Base-by-base conservation (phyloP, 2,329 filamentous ascomycete genomes). In the Dendrostoma leiphaemia region DNA sequence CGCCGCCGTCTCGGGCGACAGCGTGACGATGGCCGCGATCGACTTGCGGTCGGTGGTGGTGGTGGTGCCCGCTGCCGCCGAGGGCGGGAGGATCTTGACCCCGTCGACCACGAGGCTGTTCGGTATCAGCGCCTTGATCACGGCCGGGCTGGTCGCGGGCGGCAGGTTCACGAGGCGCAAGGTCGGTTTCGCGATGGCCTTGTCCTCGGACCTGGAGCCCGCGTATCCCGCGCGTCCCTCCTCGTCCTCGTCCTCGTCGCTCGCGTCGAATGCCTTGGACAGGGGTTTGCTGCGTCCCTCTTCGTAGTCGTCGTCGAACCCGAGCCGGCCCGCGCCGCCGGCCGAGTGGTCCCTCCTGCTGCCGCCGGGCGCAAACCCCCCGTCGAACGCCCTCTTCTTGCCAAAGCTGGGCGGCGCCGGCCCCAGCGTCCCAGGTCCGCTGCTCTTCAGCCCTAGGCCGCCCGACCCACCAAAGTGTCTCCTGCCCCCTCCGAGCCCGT, bases 1-100 rank as follows among this genome's bases (percentile, higher is more conserved):
- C 1, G 88, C 88, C 0, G 91, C 83, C 0, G 91, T 94, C 60
- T 94, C 90, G 54, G 88, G 85, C 1, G 88, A 85, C 28, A 96
- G 73, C 0, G 88, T 91, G 43, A 94, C 88, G 62, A 96, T 90
- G 4, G 91, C 91, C 15, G 89, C 81, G 31, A 84, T 80, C 2
- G 86, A 88, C 64, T 85, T 91, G 55, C 88, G 81, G 61, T 92
- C 88, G 3, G 75, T 79, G 12, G n/a, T n/a, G n/a, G n/a, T n/a
- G n/a, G n/a, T n/a, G n/a, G n/a, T n/a, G n/a, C n/a, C n/a, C 71
- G 71, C 2, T 81, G 71, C 2, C n/a, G 77, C 79, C 12, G 72
- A 66, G 0, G 80, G 71, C 3, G 85, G 81, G 26, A 89, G 70
- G 28, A 94, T 84, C 64, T 87, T 88, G 48, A 96, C 85, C 58